Evolutionary conservation across 352 stramenopile genomes (phyloP), one percentile per base, ranked within the genome.

Genomic region (Peronospora belbahrii): DNA sequence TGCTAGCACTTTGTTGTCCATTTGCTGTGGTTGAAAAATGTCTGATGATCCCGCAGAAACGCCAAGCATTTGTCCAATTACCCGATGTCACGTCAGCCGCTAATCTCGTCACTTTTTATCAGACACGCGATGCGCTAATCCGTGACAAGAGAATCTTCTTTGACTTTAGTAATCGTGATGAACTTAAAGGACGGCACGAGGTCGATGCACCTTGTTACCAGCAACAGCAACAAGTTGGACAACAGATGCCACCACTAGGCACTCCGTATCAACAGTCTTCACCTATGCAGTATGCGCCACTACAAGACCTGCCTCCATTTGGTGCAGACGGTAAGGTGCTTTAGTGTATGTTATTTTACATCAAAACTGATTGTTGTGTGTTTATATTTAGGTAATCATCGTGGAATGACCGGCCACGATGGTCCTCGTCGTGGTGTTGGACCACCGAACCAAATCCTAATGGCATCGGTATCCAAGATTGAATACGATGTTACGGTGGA

Each of bases 1-100:
- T 91, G 19, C 70, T 91, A 18, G 80, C 80, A 32, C 66, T 91
- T 23, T 88, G 77, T 49, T 87, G 73, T 22, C 80, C 80, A 3
- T 91, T 91, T 46, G 76, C 80, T 8, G 71, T 85, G 2, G 80
- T 91, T 6, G 80, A 91, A 49, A 91, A 91, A 51, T 67, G 68
- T 39, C 57, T 88, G 15, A 52, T 91, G 58, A 80, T 87, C 46
- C 67, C 74, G 11, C 67, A 77, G 14, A 88, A 88, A 52, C 70
- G 69, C 53, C 71, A 88, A 55, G 80, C 80, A 24, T 88, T 91
- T 56, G 74, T 91, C 30, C 76, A 91, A 48, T 65, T 91, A 2
- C 74, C 80, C 2, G 76, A 91, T 36, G 65, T 74, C 18, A 41
- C 62, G 4, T 67, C 80, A 4, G 76, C 80, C 7, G 63, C 66